Conservation (phyloP, 768 basidiomycete species). For the Lyophyllum semitale region DNA sequence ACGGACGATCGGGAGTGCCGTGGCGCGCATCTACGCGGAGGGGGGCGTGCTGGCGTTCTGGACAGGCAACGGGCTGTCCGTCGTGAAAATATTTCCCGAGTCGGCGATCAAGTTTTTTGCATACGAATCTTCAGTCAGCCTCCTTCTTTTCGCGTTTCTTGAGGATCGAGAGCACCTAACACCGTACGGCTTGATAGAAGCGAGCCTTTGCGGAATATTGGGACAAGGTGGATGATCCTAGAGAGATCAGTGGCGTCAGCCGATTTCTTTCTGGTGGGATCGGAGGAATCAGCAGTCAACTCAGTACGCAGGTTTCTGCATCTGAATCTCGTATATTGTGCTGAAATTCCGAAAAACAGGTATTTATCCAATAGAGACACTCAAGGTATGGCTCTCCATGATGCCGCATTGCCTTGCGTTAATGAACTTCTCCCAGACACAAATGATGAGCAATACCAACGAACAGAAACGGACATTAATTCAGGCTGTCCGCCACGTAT, state of each 20-base stretch:
- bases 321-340: slow-evolving; percentile 7
- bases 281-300: slow-evolving; percentile 92
- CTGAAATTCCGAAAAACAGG: slow-evolving; percentile 45
- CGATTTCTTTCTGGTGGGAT: slow-evolving; percentile 95
- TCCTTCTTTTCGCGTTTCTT: slow-evolving; percentile 8
- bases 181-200: slow-evolving; percentile 58
- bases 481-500: slow-evolving; percentile 71
- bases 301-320: slow-evolving; percentile 56
- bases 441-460: slow-evolving; percentile 92
- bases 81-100: slow-evolving; percentile 95
- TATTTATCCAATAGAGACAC: slow-evolving; percentile 95
- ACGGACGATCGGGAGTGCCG: slow-evolving; percentile 69
- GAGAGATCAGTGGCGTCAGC: slow-evolving; percentile 88
- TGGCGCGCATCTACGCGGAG: slow-evolving; percentile 83
- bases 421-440: slow-evolving; percentile 52
- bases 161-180: slow-evolving; percentile 1
- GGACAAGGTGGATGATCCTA: slow-evolving; percentile 87
- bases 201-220: slow-evolving; percentile 89
- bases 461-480: slow-evolving; percentile 57
- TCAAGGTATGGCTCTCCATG: slow-evolving; percentile 61
- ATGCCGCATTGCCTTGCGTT: slow-evolving; percentile 3
- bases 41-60: slow-evolving; percentile 92
- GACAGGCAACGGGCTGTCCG: slow-evolving; percentile 96
- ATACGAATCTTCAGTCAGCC: slow-evolving; percentile 87
- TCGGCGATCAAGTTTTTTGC: slow-evolving; percentile 98